Evolutionary conservation across 331 rosid genomes (phyloP).

Genomic region (Ulmus americana): DNA sequence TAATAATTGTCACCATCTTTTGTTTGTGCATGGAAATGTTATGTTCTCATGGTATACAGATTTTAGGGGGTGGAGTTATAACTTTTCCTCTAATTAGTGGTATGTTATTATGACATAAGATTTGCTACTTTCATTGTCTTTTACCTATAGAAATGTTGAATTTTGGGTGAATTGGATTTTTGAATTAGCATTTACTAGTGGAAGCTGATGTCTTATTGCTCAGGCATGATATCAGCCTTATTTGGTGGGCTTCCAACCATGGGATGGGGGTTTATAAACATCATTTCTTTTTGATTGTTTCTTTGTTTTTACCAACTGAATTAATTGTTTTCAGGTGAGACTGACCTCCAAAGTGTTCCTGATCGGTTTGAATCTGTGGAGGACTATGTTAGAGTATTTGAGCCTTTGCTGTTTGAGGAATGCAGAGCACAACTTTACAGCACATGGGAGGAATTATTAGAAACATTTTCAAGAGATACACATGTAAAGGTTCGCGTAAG

Average conservation of each 20-base stretch:
- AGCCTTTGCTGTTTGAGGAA: slow-evolving; percentile 98
- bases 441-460: slow-evolving; percentile 91
- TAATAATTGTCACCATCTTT: slow-evolving; percentile 50
- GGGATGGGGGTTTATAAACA: not conserved
- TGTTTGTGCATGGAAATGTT: slow-evolving; percentile 28
- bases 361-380: slow-evolving; percentile 90
- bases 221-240: slow-evolving; percentile 24
- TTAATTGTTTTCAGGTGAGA: slow-evolving; percentile 56
- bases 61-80: slow-evolving; percentile 22
- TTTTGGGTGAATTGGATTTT: slow-evolving; percentile 14
- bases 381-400: slow-evolving; percentile 85
- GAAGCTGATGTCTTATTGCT: slow-evolving; percentile 27
- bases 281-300: slow-evolving; percentile 8
- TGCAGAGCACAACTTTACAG: slow-evolving; percentile 98
- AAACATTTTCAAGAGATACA: slow-evolving; percentile 76
- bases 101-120: slow-evolving; percentile 4
- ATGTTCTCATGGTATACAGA: slow-evolving; percentile 49
- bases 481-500: slow-evolving; percentile 84
- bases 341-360: slow-evolving; percentile 89
- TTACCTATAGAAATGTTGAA: slow-evolving; percentile 17
- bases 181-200: slow-evolving; percentile 5
- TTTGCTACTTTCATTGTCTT: slow-evolving; percentile 6
- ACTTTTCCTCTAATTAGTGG: not conserved
- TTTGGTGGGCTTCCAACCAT: slow-evolving; percentile 29
- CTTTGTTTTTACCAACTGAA: slow-evolving; percentile 24